Evolutionary conservation across 805 yeast species (phyloP), one percentile per base, ranked within the genome.

Genomic region (Ogataea pignaliae): DNA sequence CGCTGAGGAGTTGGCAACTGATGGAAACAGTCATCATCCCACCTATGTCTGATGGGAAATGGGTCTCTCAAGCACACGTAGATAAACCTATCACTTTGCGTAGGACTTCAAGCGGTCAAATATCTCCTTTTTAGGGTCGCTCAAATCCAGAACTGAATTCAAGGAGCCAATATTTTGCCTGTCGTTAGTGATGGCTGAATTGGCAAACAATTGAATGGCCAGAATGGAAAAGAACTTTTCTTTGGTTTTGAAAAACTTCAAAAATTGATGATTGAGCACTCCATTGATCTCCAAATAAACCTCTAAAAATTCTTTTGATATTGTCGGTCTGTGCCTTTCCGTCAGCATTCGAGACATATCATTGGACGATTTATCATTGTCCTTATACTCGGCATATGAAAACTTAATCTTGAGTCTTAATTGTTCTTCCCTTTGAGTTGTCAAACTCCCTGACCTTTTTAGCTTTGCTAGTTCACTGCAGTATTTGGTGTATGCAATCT

Each of bases 381-480:
- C 31, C 30, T 41, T 41, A n/a, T 17, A 36, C 17, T 41, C 43
- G 4, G 3, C 28, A 17, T 16, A 41, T 11, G 39, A 35, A 18
- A 29, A 29, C 71, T 31, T 72, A 46, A 3, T 69, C 50, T 36
- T 72, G 49, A 12, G 69, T 50, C 2, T 70, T 71, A 29, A 41
- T 32, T 10, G 64, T 37, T 36, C 61, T 30, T 12, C 42, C 15
- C 36, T 46, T 39, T 13, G 42, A 33, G 26, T 43, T 3, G 35
- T 36, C 13, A 14, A 40, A 26, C 32, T 40, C 29, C n/a, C 45
- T 34, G 36, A 21, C 9, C 21, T 44, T 71, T 47, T 29, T 3
- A 3, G 51, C 43, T 14, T 63, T 65, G 6, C 57, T 28, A 5
- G 44, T 41, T 33, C 45, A 33, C 17, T 34, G 18, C 37, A 35